Base-by-base conservation (phyloP, 345 rosid genomes). In the Clarkia xantiana region DNA sequence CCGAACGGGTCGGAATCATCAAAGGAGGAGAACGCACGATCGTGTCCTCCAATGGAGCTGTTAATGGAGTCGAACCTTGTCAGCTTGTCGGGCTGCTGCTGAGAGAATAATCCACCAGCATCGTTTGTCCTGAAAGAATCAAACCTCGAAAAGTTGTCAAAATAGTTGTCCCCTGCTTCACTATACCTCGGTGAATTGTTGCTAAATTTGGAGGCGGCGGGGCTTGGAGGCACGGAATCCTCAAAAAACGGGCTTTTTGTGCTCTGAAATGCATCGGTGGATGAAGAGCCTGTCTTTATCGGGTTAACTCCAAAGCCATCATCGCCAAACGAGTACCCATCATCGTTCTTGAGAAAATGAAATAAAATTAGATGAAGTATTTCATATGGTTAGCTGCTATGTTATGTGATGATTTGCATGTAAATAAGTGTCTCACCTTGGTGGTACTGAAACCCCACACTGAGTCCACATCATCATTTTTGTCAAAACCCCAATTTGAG, bases 1-100 rank as follows among this genome's bases (percentile, higher is more conserved):
- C 96, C 94, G n/a, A 91, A 91, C 7, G 93, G 93, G 49, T 91
- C 96, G 10, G 76, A 54, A 43, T 91, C 96, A 36, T 91, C 96
- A 39, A 83, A 90, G 19, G 94, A 83, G 17, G 74, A 61, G 75
- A 72, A 84, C 22, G 68, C 74, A 29, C 67, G 61, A 25, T 57
- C 25, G 42, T 69, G 81, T 43, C 71, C 66, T 45, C 72, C 68
- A 50, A 72, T 65, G 57, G 75, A 58, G 45, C 78, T 78, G 58
- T 53, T 75, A 47, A 78, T 60, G 19, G 85, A 80, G 64, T 82
- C 91, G 53, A 82, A 90, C 76, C 86, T 72, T 0, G 91, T 42
- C 22, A 81, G 66, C 58, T 67, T 79, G 54, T 76, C 94, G 1
- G 76, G 75, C 52, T 78, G 80, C 14, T 69, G 66, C 60, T 85